Base-by-base conservation (phyloP, 441 rosid genomes). In the Raphanus hybrid region DNA sequence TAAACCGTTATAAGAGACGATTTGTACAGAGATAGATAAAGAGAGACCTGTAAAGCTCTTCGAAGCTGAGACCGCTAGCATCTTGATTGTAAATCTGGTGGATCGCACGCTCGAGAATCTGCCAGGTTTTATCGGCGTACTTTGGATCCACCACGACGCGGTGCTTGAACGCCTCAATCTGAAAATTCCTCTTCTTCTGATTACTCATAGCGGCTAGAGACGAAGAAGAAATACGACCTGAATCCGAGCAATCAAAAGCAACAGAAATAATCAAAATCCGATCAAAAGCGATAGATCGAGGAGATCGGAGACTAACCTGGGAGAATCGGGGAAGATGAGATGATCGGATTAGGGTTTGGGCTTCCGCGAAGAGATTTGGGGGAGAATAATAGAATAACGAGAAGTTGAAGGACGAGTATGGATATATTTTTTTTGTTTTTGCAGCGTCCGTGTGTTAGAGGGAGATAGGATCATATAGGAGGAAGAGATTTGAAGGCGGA, bases 21-120 rank as follows among this genome's bases (percentile, higher is more conserved):
- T 20, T 20, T 20, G 23, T 20, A 20, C 23, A 20, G 23, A 20
- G 26, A 23, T 23, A 23, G 34, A 29, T 4, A 29, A 1, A 29
- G 34, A 29, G 34, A 29, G 34, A 29, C 34, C 34, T 29, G 34
- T 29, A 29, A 29, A 29, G 34, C 34, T 29, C 34, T 79, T 94
- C 98, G 79, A 94, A 94, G 64, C 97, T 92, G 74, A 94, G 97
- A 69, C 97, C 97, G 74, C 97, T 92, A 41, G 99, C 99, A 52
- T 94, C 93, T 76, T 94, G 99, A 82, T 92, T 94, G 78, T 92
- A 94, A 90, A 92, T 94, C 89, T 94, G 98, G 74, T 92, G 97
- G 74, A 94, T 92, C 62, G 98, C 99, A 76, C 93, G 94, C 79
- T 92, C 98, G 15, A 92, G 89, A 81, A 92, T 87, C 92, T 83